These are phyloP conservation scores for Medicago arabica DNA, from an alignment of 306 rosid genomes.

Conservation along the genomic window DNA sequence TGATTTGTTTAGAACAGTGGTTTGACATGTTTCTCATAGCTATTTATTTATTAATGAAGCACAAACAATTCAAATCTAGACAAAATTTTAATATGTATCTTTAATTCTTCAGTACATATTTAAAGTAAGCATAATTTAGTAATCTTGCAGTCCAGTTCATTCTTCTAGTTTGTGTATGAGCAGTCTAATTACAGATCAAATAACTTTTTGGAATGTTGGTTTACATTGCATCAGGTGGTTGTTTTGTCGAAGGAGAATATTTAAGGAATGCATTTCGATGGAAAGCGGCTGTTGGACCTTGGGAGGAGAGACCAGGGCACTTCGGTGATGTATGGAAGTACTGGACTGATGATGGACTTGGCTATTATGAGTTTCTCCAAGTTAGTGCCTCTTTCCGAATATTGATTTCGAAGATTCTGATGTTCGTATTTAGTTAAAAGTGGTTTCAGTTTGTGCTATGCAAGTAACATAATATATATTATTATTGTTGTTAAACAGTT, in stretches of 20 bases:
- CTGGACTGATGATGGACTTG: slow-evolving; percentile 99
- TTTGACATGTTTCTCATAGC: background rate
- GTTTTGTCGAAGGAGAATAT: slow-evolving; percentile 96
- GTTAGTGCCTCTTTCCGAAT: slow-evolving; percentile 49
- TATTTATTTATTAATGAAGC: too few relatives aligned
- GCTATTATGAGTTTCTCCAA: slow-evolving; percentile 94
- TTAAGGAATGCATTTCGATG: slow-evolving; percentile 98
- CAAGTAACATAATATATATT: slow-evolving; percentile 33
- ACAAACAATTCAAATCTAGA: too few relatives aligned
- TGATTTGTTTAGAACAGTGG: background rate
- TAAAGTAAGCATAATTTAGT: background rate
- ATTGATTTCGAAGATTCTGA: slow-evolving; percentile 17
- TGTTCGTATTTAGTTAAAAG: slow-evolving; percentile 19
- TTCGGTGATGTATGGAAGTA: slow-evolving; percentile 98
- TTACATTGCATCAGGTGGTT: slow-evolving; percentile 62
- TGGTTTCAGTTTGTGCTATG: slow-evolving; percentile 9
- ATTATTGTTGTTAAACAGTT: slow-evolving; percentile 64
- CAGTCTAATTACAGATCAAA: background rate
- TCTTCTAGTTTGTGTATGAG: slow-evolving; percentile 10
- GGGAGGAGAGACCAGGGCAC: slow-evolving; percentile 99
- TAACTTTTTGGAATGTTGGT: slow-evolving; percentile 34
- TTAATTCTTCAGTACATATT: background rate
- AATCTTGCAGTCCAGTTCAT: slow-evolving; percentile 3
- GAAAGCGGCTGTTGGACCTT: slow-evolving; percentile 84
- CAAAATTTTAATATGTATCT: too few relatives aligned